Evolutionary conservation across 306 rosid genomes (phyloP).

Genomic region (Phaseolus lunatus): DNA sequence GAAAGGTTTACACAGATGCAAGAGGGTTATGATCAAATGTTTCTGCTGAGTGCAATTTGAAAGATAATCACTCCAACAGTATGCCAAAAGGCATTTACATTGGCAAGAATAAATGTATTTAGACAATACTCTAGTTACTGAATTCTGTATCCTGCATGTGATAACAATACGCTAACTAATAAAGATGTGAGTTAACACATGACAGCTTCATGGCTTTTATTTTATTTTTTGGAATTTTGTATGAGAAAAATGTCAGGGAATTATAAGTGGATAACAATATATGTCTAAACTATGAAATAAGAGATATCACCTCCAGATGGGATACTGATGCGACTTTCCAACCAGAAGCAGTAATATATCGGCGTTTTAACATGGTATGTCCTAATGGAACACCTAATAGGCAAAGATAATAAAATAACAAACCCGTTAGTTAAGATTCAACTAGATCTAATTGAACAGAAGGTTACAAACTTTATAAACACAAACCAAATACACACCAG

Average conservation of each 20-base stretch:
- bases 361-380: slow-evolving; percentile 82
- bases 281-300: background rate
- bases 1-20: slow-evolving; percentile 18
- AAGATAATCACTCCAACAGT: slow-evolving; percentile 13
- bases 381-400: slow-evolving; percentile 80
- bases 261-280: background rate
- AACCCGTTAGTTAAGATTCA: slow-evolving; percentile 27
- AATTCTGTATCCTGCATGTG: background rate
- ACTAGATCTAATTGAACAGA: slow-evolving; percentile 19
- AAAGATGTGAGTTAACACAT: background rate
- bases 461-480: slow-evolving; percentile 8
- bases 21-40: slow-evolving; percentile 18
- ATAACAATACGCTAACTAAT: background rate
- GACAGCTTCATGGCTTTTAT: slow-evolving; percentile 3
- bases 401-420: slow-evolving; percentile 29
- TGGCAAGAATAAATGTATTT: background rate
- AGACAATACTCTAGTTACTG: background rate
- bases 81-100: slow-evolving; percentile 27
- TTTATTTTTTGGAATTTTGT: background rate
- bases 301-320: slow-evolving; percentile 73
- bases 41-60: slow-evolving; percentile 19
- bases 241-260: background rate
- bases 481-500: slow-evolving; percentile 56
- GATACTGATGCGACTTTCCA: slow-evolving; percentile 81
- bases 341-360: slow-evolving; percentile 80